Evolutionary conservation across 140 eudicot species (phyloP).

Genomic region (Bidens hawaiensis): DNA sequence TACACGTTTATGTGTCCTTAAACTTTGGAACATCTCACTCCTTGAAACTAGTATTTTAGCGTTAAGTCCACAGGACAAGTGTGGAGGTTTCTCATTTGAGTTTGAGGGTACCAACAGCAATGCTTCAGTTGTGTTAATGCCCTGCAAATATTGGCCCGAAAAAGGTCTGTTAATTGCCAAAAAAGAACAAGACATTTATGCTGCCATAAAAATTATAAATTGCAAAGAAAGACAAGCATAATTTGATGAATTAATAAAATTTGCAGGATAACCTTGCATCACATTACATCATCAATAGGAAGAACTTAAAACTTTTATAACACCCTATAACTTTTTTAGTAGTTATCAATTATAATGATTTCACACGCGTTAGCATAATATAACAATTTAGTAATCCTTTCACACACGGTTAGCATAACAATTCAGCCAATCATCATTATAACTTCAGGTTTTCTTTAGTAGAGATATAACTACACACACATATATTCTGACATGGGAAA

Average conservation of each 20-base stretch:
- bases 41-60: constrained; percentile 16
- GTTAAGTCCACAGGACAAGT: constrained; percentile 27
- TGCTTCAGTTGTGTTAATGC: constrained; percentile 21
- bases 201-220: background rate
- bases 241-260: background rate
- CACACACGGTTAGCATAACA: too few relatives aligned
- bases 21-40: constrained; percentile 6
- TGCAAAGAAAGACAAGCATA: background rate
- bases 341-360: too few relatives aligned
- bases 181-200: background rate
- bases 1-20: constrained; percentile 9
- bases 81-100: constrained; percentile 33
- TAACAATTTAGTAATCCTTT: too few relatives aligned
- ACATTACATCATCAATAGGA: too few relatives aligned
- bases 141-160: constrained; percentile 26
- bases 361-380: too few relatives aligned
- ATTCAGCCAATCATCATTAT: too few relatives aligned
- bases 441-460: too few relatives aligned
- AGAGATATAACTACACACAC: too few relatives aligned
- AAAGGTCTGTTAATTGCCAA: background rate
- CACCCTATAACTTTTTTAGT: too few relatives aligned
- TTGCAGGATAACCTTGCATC: too few relatives aligned
- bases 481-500: too few relatives aligned
- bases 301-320: too few relatives aligned
- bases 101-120: constrained; percentile 22